These are phyloP conservation scores for Syzygium malaccense DNA, from an alignment of 441 rosid species.

Conservation along the genomic window DNA sequence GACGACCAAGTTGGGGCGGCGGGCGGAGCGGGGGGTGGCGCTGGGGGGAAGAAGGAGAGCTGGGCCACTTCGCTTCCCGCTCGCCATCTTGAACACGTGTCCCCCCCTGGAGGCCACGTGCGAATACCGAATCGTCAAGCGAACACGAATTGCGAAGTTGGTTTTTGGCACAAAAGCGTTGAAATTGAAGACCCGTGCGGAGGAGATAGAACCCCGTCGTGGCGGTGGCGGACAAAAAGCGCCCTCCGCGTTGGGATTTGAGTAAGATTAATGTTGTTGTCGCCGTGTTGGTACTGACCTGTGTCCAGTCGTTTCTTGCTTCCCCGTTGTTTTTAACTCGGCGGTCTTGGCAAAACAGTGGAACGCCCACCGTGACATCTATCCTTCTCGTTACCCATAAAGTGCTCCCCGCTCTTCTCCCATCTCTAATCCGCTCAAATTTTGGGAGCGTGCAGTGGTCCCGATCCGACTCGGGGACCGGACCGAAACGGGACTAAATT, in stretches of 20 bases:
- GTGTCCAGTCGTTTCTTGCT: too few species aligned
- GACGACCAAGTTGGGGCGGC: neutral
- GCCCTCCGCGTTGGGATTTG: neutral
- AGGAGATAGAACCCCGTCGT: neutral
- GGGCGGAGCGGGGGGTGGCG: too few species aligned
- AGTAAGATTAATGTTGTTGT: neutral
- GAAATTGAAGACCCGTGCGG: too few species aligned
- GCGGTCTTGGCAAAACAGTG: neutral
- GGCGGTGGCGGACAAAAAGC: neutral
- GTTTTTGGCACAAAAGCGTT: neutral
- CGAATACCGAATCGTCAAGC: neutral
- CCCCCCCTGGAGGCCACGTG: neutral
- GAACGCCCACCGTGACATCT: neutral
- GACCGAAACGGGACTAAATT: too few species aligned
- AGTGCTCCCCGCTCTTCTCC: neutral
- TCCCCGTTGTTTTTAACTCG: neutral
- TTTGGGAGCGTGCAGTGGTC: too few species aligned
- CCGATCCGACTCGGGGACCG: too few species aligned
- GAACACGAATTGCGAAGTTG: too few species aligned
- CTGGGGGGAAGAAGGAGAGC: neutral
- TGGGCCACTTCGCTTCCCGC: neutral
- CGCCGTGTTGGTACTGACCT: neutral
- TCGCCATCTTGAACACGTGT: neutral
- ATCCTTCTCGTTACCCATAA: neutral
- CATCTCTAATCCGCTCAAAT: neutral